Evolutionary conservation across 306 rosid species (phyloP).

Genomic region (Inga oerstediana): DNA sequence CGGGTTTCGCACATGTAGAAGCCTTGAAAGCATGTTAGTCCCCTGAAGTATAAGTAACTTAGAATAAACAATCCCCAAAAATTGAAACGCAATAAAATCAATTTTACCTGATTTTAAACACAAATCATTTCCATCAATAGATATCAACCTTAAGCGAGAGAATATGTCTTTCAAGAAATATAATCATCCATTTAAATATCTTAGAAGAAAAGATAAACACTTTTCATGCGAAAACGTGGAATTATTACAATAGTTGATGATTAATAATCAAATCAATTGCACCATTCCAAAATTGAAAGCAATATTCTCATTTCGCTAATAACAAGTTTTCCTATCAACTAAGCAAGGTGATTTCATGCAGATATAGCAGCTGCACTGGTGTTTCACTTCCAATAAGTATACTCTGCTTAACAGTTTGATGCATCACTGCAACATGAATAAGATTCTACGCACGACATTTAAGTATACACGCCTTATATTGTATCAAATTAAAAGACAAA

Average conservation of each 20-base stretch:
- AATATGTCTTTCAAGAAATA: background rate
- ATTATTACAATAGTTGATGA: background rate
- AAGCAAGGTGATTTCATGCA: background rate
- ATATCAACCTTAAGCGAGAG: background rate
- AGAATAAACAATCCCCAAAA: conserved; percentile 20
- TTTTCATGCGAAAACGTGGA: background rate
- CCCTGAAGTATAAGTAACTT: conserved; percentile 55
- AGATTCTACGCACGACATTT: background rate
- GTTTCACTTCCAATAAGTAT: background rate
- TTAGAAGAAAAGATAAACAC: background rate
- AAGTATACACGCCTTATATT: background rate
- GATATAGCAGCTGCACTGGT: background rate
- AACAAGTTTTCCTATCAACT: background rate
- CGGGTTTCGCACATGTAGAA: conserved; percentile 89
- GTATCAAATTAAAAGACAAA: background rate
- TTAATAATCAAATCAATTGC: background rate
- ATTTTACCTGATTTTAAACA: conserved; percentile 16
- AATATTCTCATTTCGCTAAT: background rate
- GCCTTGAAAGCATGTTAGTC: conserved; percentile 92
- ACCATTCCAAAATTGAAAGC: background rate
- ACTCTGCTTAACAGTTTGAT: background rate
- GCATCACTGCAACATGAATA: background rate
- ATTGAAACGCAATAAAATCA: conserved; percentile 27
- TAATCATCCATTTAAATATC: background rate
- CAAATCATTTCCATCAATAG: background rate